Conservation (phyloP, 345 rosid species). For the Eucalyptus pauciflora region DNA sequence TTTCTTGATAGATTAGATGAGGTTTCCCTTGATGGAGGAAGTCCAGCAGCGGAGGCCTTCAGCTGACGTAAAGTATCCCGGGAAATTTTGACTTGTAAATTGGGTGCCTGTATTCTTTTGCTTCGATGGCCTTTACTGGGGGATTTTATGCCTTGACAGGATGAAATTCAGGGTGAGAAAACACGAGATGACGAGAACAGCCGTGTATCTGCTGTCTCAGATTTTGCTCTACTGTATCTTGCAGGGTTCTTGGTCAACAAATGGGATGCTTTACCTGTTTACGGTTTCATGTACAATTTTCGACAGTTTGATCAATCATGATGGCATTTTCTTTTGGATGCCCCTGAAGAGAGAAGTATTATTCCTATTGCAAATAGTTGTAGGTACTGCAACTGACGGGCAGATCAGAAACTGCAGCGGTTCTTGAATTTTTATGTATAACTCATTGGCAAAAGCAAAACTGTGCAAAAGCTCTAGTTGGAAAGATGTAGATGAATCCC, state of each 20-base stretch:
- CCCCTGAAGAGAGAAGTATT: neutral
- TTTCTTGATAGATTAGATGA: slow-evolving; percentile 91
- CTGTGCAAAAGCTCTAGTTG: neutral
- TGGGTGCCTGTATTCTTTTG: neutral
- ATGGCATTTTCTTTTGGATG: neutral
- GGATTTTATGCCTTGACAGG: neutral
- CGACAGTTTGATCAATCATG: neutral
- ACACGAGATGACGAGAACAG: neutral
- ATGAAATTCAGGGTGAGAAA: neutral
- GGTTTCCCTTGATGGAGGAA: slow-evolving; percentile 45
- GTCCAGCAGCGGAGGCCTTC: neutral
- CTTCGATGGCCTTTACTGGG: neutral
- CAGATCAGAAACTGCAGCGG: neutral
- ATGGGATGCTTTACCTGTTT: neutral
- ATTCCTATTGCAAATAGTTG: neutral
- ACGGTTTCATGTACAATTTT: neutral
- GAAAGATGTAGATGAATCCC: neutral
- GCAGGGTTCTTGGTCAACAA: neutral
- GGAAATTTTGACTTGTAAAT: neutral
- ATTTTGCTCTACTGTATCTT: neutral
- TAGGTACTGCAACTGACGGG: neutral
- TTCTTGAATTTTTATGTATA: neutral
- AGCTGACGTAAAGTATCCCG: neutral
- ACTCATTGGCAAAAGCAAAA: neutral
- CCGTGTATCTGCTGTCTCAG: neutral